These are phyloP conservation scores for Calycina marina DNA, from an alignment of 2,329 filamentous ascomycete species.

Conservation along the genomic window DNA sequence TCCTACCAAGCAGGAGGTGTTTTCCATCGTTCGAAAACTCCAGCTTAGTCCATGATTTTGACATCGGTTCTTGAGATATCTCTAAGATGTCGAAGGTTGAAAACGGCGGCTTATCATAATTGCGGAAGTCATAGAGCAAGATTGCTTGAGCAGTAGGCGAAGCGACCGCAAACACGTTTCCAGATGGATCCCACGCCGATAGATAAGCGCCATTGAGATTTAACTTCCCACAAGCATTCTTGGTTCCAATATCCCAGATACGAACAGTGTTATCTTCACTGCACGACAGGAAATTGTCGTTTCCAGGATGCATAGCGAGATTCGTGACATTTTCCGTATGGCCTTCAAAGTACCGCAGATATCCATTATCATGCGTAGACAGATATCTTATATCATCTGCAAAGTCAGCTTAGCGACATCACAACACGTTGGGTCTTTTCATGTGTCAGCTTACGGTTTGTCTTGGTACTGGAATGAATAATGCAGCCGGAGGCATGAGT, in stretches of 20 bases:
- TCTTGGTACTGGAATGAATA: slow-evolving; percentile 89
- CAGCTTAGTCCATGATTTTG: slow-evolving; percentile 72
- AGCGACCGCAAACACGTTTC: slow-evolving; percentile 78
- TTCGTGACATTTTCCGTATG: slow-evolving; percentile 76
- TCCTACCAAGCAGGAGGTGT: slow-evolving; percentile 68
- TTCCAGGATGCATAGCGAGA: slow-evolving; percentile 69
- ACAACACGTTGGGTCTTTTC: neutral
- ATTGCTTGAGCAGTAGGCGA: slow-evolving; percentile 67
- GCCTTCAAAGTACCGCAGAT: slow-evolving; percentile 90
- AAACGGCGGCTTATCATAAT: slow-evolving; percentile 87
- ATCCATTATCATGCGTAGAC: slow-evolving; percentile 88
- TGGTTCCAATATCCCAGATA: slow-evolving; percentile 68
- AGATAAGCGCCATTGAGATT: slow-evolving; percentile 71
- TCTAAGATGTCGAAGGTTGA: slow-evolving; percentile 60
- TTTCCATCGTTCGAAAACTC: slow-evolving; percentile 97
- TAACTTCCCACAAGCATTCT: slow-evolving; percentile 65
- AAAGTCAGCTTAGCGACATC: no score
- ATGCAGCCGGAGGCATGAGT: slow-evolving; percentile 79
- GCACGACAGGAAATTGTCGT: slow-evolving; percentile 85
- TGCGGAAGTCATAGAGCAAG: slow-evolving; percentile 82
- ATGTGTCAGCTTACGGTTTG: slow-evolving; percentile 51
- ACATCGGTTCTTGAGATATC: slow-evolving; percentile 36
- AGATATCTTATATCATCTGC: slow-evolving; percentile 78
- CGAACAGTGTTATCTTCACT: slow-evolving; percentile 82
- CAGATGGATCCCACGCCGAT: slow-evolving; percentile 81